Evolutionary conservation across 768 basidiomycete genomes (phyloP), one percentile per base, ranked within the genome.

Genomic region (Gyrodon lividus): DNA sequence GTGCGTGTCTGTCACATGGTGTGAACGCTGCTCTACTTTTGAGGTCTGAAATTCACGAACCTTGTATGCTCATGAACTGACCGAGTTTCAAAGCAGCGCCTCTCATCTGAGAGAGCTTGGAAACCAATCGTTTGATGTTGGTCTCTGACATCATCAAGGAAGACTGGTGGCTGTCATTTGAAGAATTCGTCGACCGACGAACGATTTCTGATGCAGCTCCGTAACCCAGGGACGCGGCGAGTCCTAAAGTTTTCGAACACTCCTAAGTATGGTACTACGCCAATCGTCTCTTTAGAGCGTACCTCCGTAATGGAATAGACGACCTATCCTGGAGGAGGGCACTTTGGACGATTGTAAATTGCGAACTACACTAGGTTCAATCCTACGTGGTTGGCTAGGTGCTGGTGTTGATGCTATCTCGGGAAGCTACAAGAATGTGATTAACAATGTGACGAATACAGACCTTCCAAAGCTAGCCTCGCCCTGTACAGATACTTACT

Each of bases 51-150:
- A 20, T 3, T 35, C 6, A 55, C 68, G 13, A 17, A 82, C 84
- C 94, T 78, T 99, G 97, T 28, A 98, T 98, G 65, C 93, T 96
- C 77, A 98, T 78, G 63, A 98, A 99, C 64, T 98, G 97, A 0
- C 97, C 97, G 2, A 98, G 73, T 70, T 99, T 98, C 54, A 99
- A 75, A 1, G 97, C 97, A 0, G 97, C 97, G 0, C 96, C 96
- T 13, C 95, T 77, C 97, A 99, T 98, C 65, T 87, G 82, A 0
- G 91, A 86, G n/a, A 99, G 76, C 60, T 96, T 97, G 2, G 85
- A 83, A 1, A 98, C 97, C 0, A 99, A 77, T 2, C 95, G 81
- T 45, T 84, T 84, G 50, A 98, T 78, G 63, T 98, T 98, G 6
- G 87, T 86, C 66, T 97, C 94, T 2, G 87, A 90, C 83, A 98